phyloP scores from a whole-genome alignment of 495 filamentous ascomycete species.

The Xylaria venustula region DNA sequence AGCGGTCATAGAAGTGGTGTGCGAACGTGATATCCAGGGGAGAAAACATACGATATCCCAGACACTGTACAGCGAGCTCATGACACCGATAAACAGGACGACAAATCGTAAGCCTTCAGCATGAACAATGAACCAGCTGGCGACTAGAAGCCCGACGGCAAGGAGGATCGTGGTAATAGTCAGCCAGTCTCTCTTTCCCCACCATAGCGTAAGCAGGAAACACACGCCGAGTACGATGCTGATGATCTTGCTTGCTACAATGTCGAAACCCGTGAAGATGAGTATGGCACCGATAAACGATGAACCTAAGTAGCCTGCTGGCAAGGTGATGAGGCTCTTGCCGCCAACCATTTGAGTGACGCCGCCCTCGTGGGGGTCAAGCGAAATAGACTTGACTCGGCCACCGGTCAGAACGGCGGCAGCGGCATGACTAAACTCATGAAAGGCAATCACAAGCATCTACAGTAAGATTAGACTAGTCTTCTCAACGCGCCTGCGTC shows the following conservation, averaged over 20 bases:
- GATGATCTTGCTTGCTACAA: constrained; percentile 74
- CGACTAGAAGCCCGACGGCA: constrained; percentile 69
- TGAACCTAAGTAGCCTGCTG: constrained; percentile 74
- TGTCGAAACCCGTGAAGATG: constrained; percentile 78
- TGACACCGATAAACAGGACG: constrained; percentile 79
- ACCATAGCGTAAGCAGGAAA: constrained; percentile 76
- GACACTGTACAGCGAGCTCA: constrained; percentile 73
- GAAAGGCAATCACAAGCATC: constrained; percentile 85
- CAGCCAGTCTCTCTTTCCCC: constrained; percentile 74
- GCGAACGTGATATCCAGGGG: neutral
- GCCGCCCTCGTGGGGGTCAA: constrained; percentile 66
- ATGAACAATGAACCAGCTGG: constrained; percentile 77
- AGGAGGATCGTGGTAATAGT: constrained; percentile 67
- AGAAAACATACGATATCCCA: constrained; percentile 72
- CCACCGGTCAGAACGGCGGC: constrained; percentile 71
- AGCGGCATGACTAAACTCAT: constrained; percentile 79
- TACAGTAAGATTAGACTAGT: constrained; percentile 20
- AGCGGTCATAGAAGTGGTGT: neutral
- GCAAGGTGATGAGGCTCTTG: constrained; percentile 66
- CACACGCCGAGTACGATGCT: constrained; percentile 70
- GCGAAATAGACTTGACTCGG: constrained; percentile 66
- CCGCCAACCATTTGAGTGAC: constrained; percentile 79
- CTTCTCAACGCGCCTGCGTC: neutral
- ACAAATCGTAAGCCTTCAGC: constrained; percentile 71
- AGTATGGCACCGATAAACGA: constrained; percentile 73